Percentiles rank a stretch among this genome's conserved stretches.
Evolutionary conservation across 2,329 filamentous ascomycete species (phyloP).

Genomic region (Seiridium cupressi): DNA sequence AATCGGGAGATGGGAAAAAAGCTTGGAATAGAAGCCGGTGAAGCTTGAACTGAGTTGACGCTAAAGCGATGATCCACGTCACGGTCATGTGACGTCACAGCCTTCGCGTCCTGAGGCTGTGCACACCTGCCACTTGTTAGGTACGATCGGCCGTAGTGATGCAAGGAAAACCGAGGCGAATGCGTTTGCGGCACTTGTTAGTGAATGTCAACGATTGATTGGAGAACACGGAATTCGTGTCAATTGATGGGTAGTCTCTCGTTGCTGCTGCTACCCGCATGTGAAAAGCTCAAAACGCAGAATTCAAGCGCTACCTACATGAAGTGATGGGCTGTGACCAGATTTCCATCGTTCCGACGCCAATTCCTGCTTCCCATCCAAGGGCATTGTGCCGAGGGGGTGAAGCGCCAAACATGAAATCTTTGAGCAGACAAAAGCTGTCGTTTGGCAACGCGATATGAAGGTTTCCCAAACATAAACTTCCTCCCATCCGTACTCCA

Average conservation of each 20-base stretch:
- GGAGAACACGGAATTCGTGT: too few species aligned
- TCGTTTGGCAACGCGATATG: not conserved
- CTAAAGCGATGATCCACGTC: not conserved
- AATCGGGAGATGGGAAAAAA: not conserved
- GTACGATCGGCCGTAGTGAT: too few species aligned
- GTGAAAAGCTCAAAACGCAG: too few species aligned
- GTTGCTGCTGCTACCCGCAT: too few species aligned
- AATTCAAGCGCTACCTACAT: too few species aligned
- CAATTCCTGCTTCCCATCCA: too few species aligned
- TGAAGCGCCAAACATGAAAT: not conserved
- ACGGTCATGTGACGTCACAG: not conserved
- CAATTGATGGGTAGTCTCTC: too few species aligned
- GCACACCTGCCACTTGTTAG: not conserved
- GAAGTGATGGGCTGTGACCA: too few species aligned
- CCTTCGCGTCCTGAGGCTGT: not conserved
- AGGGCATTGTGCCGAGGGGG: not conserved
- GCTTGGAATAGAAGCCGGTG: slow-evolving; percentile 1
- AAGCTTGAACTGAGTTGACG: slow-evolving; percentile 1
- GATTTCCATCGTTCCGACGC: too few species aligned
- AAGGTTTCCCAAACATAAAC: not conserved
- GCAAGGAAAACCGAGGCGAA: too few species aligned
- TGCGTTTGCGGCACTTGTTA: too few species aligned
- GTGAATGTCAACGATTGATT: too few species aligned
- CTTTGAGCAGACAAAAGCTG: not conserved
- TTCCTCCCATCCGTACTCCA: not conserved